phyloP scores from a whole-genome alignment of 2,329 filamentous ascomycete species.

The Alternaria atra region DNA sequence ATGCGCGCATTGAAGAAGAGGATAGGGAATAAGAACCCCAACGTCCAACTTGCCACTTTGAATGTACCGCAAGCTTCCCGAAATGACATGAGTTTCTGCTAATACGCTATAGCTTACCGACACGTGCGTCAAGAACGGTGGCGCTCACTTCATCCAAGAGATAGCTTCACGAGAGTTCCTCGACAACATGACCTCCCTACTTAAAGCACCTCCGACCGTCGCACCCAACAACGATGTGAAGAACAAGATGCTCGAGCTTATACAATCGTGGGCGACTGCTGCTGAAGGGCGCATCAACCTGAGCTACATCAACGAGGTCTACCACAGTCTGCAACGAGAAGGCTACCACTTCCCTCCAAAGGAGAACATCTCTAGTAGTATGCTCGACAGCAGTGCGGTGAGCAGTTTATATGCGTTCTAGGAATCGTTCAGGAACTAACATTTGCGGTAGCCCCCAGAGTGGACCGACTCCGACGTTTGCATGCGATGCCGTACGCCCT shows the following conservation, averaged over 20 bases:
- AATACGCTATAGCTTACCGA: conserved; percentile 76
- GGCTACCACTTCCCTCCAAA: conserved; percentile 90
- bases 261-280: conserved; percentile 91
- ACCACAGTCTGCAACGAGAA: conserved; percentile 81
- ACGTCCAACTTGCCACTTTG: conserved; percentile 92
- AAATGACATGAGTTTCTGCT: conserved; percentile 9
- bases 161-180: conserved; percentile 98
- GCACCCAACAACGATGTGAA: conserved; percentile 87
- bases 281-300: conserved; percentile 86
- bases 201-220: conserved; percentile 78
- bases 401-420: conserved; percentile 47
- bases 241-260: conserved; percentile 88
- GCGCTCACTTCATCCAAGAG: conserved; percentile 91
- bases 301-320: conserved; percentile 87
- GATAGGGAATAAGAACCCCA: conserved; percentile 97
- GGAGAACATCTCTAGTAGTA: conserved; percentile 88
- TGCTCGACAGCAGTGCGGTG: conserved; percentile 96
- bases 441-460: conserved; percentile 76
- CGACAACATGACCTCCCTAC: conserved; percentile 91
- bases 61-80: conserved; percentile 67
- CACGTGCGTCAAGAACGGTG: conserved; percentile 98
- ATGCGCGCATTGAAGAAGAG: conserved; percentile 95
- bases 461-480: conserved; percentile 98
- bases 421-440: conserved; percentile 2
- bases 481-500: conserved; percentile 94